Evolutionary conservation across 495 filamentous ascomycete genomes (phyloP), one percentile per base, ranked within the genome.

Genomic region (Xylaria scruposa): DNA sequence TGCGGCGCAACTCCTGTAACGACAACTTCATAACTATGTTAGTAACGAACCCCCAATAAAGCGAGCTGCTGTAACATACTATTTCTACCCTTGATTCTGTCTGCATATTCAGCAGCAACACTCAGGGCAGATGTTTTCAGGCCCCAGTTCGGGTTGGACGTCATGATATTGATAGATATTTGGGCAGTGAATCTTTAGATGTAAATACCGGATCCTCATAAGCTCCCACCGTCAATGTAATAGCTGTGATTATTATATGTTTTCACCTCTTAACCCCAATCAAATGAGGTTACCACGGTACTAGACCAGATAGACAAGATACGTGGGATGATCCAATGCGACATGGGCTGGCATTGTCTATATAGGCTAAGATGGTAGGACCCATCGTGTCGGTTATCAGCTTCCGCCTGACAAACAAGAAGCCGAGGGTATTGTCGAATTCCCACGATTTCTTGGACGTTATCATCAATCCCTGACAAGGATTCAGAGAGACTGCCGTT

Each of bases 1-100:
- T 84, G 82, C 26, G 86, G 86, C 46, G 84, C 83, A 42, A 90
- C 82, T 4, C 88, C 86, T 0, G 86, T 88, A 47, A 86, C 77
- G 21, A 88, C 67, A 42, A 88, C 81, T 82, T 40, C 31, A 42
- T 24, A 2, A 17, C 1, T 24, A 0, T 19, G 42, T 63, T 4
- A 71, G 72, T 44, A 64, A 70, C 40, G 17, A 24, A 5, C 36
- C 10, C n/a, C 4, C 40, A 2, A 29, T 10, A 19, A 8, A 5
- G 3, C 69, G 15, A 19, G 15, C 4, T 56, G 13, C 29, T 26
- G 26, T 68, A 46, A 69, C 78, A 54, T 56, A 83, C 82, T 76
- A 74, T 78, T 80, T 70, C 73, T 82, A 9, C 78, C 80, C 63
- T 73, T 67, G 44, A 85, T 82, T 21, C 81, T 71, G 17, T 80